Evolutionary conservation across 495 filamentous ascomycete species (phyloP).

Genomic region (Penicillium angulare): DNA sequence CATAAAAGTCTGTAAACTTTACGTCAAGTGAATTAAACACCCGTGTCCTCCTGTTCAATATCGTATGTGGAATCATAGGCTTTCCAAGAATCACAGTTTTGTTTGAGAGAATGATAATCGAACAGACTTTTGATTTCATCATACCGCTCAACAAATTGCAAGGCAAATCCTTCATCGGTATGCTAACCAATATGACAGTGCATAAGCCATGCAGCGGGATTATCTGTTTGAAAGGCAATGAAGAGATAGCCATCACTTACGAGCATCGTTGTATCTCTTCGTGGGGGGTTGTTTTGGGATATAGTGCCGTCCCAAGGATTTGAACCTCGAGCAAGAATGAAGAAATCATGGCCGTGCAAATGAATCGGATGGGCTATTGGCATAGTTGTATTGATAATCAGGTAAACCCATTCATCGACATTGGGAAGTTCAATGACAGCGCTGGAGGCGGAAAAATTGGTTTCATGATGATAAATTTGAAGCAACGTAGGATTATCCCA

Average conservation of each 20-base stretch:
- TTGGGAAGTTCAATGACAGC: slow-evolving; percentile 29
- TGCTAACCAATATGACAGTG: slow-evolving; percentile 74
- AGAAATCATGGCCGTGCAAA: slow-evolving; percentile 28
- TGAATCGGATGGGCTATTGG: slow-evolving; percentile 20
- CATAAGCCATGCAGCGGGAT: slow-evolving; percentile 36
- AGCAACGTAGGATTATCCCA: slow-evolving; percentile 24
- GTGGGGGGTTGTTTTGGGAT: slow-evolving; percentile 1
- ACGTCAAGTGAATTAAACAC: slow-evolving; percentile 4
- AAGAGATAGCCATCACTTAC: slow-evolving; percentile 2
- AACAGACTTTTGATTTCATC: slow-evolving; percentile 1
- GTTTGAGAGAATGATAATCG: slow-evolving; percentile 12
- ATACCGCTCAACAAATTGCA: slow-evolving; percentile 11
- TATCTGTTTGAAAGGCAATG: slow-evolving; percentile 7
- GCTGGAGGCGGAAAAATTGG: slow-evolving; percentile 10
- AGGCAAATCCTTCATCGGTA: slow-evolving; percentile 31
- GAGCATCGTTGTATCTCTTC: slow-evolving; percentile 11
- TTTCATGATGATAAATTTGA: slow-evolving; percentile 17
- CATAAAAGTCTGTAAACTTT: too few relatives aligned
- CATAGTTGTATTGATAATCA: slow-evolving; percentile 40
- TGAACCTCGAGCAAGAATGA: slow-evolving; percentile 17
- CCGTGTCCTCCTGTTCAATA: slow-evolving; percentile 2
- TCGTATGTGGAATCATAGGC: neutral
- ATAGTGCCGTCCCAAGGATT: neutral
- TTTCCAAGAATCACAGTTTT: slow-evolving; percentile 9
- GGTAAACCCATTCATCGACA: slow-evolving; percentile 58